Conservation (phyloP, 2,329 filamentous ascomycete genomes). For the Trichoderma gracile region DNA sequence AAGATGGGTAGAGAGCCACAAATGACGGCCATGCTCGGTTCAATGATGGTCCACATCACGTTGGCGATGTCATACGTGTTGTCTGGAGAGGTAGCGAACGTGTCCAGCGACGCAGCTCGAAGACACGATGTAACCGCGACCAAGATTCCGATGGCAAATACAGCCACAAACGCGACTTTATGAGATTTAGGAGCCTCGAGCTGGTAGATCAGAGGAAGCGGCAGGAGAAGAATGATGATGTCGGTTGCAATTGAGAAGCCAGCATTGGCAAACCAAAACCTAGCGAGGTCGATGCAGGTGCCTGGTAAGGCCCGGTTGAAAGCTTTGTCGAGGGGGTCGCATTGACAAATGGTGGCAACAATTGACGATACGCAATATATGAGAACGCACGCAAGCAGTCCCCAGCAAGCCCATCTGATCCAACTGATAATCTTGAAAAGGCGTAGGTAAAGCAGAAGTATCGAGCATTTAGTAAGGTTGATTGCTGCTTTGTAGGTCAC, state of each 20-base stretch:
- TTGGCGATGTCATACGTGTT: conserved; percentile 9
- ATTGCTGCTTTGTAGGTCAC: conserved; percentile 5
- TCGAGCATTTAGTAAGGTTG: no score
- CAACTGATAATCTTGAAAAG: conserved; percentile 4
- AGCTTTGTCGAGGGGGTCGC: neutral
- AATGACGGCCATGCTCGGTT: neutral
- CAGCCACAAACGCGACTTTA: neutral
- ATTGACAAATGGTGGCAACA: neutral
- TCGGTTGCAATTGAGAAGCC: conserved; percentile 7
- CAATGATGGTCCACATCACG: conserved; percentile 4
- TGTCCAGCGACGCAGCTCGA: neutral
- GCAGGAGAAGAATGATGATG: conserved; percentile 3
- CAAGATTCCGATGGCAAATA: conserved; percentile 2
- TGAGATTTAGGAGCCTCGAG: conserved; percentile 1
- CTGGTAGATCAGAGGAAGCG: conserved; percentile 5
- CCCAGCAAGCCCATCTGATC: conserved; percentile 13
- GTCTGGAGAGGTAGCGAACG: conserved; percentile 7
- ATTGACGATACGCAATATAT: conserved; percentile 8
- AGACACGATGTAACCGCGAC: conserved; percentile 2
- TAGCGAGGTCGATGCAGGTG: conserved; percentile 1
- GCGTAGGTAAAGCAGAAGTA: neutral
- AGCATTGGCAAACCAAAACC: conserved; percentile 10
- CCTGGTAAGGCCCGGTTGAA: neutral
- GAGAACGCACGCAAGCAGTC: neutral
- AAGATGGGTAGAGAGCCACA: neutral